Base-by-base conservation (phyloP, 1,139 yeast genomes). In the Debaryomyces coudertii region DNA sequence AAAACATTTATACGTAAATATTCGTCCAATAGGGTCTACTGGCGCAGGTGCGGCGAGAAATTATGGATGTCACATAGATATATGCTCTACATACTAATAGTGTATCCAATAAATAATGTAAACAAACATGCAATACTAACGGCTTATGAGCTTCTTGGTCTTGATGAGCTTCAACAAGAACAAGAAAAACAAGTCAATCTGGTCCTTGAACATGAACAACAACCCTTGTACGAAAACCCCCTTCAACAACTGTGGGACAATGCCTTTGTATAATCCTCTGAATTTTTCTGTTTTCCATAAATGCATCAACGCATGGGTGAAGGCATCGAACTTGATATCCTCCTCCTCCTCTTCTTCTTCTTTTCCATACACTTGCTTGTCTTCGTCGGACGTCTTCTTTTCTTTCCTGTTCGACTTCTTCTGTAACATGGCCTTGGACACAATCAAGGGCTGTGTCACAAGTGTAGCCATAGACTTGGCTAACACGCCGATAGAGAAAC, bases 221-320 rank as follows among this genome's bases (percentile, higher is more conserved):
- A 89, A 73, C 0, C 96, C 96, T 65, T 89, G 96, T 4, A 89
- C 96, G 46, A 89, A 66, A 4, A 89, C 87, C 2, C 95, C 96
- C 71, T 89, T 89, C 36, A 85, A 66, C 53, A 89, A 75, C 64
- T 89, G 96, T 5, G 96, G 96, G 7, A 83, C 80, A 39, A 89
- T 62, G 5, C 96, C 96, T 71, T 85, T 88, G 80, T 90, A 89
- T 48, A 86, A 67, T 0, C 75, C 76, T 20, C 48, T 57, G 53
- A 73, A 53, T 47, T 62, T 62, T 53, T 72, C 77, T 2, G 76
- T 71, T 18, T 66, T 58, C 77, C 77, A 74, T 52, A 74, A 71
- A 53, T 74, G 73, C 43, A 65, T 63, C 57, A 74, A 71, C 16
- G 78, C 79, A 33, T 73, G 66, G 14, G 74, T 70, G 51, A 74